These are phyloP conservation scores for Starmerella scarabaei DNA, from an alignment of 805 yeast species.

Conservation along the genomic window DNA sequence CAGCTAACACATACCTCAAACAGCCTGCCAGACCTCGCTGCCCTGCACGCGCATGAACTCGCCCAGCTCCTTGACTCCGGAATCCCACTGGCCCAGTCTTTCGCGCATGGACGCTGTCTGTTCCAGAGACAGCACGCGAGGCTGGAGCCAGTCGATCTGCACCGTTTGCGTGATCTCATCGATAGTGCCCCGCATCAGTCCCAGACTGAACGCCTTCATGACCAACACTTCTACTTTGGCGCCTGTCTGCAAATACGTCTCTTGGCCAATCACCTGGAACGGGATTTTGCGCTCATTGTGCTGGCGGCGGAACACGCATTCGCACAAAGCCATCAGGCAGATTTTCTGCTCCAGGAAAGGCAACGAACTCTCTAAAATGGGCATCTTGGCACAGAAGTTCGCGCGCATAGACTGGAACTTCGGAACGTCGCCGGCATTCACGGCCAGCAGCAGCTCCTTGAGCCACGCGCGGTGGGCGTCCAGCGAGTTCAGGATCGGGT, in stretches of 20 bases:
- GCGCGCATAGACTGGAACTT: constrained; percentile 42
- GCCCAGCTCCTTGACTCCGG: constrained; percentile 54
- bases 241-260: constrained; percentile 45
- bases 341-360: constrained; percentile 76
- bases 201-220: constrained; percentile 79
- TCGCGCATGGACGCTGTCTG: constrained; percentile 69
- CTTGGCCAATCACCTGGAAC: constrained; percentile 59
- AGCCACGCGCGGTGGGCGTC: constrained; percentile 52
- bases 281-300: constrained; percentile 60
- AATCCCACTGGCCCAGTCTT: constrained; percentile 67
- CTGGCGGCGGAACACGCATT: constrained; percentile 65
- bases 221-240: constrained; percentile 81
- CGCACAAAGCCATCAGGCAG: constrained; percentile 82
- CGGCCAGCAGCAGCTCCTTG: constrained; percentile 49
- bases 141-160: constrained; percentile 88
- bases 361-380: constrained; percentile 45
- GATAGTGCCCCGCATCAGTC: constrained; percentile 74
- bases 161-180: constrained; percentile 74
- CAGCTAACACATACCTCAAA: too few species aligned
- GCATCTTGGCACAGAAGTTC: constrained; percentile 32
- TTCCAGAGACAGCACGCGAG: constrained; percentile 70
- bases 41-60: constrained; percentile 49
- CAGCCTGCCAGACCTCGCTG: constrained; percentile 43
- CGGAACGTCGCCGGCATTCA: constrained; percentile 66
- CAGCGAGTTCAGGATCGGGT: constrained; percentile 57